phyloP scores from a whole-genome alignment of 768 basidiomycete genomes.

The Lactifluus echinatus region DNA sequence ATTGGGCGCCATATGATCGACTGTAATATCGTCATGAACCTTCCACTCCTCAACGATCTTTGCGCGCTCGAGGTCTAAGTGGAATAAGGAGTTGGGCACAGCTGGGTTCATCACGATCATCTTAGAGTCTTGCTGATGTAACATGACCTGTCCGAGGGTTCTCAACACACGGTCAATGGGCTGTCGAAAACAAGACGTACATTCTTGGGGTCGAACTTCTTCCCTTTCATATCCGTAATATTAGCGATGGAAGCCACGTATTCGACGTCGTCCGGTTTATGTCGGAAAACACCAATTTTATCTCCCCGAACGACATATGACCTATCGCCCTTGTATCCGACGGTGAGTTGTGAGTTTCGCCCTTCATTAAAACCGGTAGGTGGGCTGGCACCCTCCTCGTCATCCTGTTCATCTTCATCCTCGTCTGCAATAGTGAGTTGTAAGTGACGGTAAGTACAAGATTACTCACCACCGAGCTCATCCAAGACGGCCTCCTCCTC shows the following conservation, averaged over 20 bases:
- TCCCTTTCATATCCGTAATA: slow-evolving; percentile 70
- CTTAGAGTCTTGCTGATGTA: slow-evolving; percentile 92
- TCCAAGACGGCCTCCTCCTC: slow-evolving; percentile 66
- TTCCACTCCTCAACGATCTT: slow-evolving; percentile 99
- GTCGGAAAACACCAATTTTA: slow-evolving; percentile 86
- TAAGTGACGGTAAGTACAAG: neutral
- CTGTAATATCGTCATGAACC: slow-evolving; percentile 80
- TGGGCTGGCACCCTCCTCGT: slow-evolving; percentile 21
- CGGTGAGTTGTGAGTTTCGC: slow-evolving; percentile 80
- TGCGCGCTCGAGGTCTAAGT: slow-evolving; percentile 87
- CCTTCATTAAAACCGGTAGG: slow-evolving; percentile 39
- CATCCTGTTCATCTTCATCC: slow-evolving; percentile 16
- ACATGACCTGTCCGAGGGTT: slow-evolving; percentile 61
- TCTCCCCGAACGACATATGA: slow-evolving; percentile 90
- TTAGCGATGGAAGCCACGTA: slow-evolving; percentile 85
- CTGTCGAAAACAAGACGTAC: slow-evolving; percentile 35
- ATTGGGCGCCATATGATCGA: slow-evolving; percentile 86
- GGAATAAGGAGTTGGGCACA: slow-evolving; percentile 75
- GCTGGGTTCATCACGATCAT: slow-evolving; percentile 87
- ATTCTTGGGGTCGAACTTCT: slow-evolving; percentile 78
- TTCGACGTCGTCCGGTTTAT: slow-evolving; percentile 63
- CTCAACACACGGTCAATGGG: neutral
- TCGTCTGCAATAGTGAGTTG: slow-evolving; percentile 8
- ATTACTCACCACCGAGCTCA: slow-evolving; percentile 52
- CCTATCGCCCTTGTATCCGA: slow-evolving; percentile 92